Percentiles rank a stretch among this genome's conserved stretches.
These are phyloP conservation scores for Ustilago curta DNA, from an alignment of 1,284 basidiomycete genomes.

Conservation along the genomic window DNA sequence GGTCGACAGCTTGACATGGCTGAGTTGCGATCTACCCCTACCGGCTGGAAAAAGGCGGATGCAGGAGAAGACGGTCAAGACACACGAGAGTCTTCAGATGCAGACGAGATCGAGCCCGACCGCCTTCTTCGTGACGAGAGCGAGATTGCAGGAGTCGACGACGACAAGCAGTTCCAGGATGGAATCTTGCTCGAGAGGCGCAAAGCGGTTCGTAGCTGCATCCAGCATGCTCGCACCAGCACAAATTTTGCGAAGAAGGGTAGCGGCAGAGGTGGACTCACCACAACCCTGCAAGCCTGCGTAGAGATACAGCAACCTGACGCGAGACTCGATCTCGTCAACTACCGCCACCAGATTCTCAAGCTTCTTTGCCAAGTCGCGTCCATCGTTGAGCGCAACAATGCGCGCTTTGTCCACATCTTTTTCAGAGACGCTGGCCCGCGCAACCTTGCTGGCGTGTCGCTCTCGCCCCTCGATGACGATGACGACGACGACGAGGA, in stretches of 20 bases:
- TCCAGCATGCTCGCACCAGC: constrained; percentile 43
- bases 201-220: constrained; percentile 44
- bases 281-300: constrained; percentile 37
- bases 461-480: constrained; percentile 39
- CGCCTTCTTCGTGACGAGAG: constrained; percentile 37
- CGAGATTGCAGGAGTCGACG: constrained; percentile 41
- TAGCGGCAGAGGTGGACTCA: constrained; percentile 10
- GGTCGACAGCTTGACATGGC: constrained; percentile 28
- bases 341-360: constrained; percentile 63
- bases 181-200: constrained; percentile 43
- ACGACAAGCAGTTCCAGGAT: constrained; percentile 61
- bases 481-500: constrained; percentile 47
- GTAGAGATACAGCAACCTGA: constrained; percentile 44
- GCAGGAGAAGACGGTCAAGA: constrained; percentile 6
- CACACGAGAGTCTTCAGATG: constrained; percentile 7
- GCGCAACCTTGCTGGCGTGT: constrained; percentile 41
- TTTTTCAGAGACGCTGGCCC: constrained; percentile 57
- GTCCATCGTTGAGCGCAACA: constrained; percentile 56
- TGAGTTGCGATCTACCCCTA: constrained; percentile 30
- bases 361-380: constrained; percentile 51
- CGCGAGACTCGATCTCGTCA: constrained; percentile 58
- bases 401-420: constrained; percentile 51
- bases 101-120: constrained; percentile 42
- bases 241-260: constrained; percentile 6
- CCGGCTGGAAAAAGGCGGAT: constrained; percentile 14